These are phyloP conservation scores for Calonectria henricotiae DNA, from an alignment of 2,329 filamentous ascomycete species.

Conservation along the genomic window DNA sequence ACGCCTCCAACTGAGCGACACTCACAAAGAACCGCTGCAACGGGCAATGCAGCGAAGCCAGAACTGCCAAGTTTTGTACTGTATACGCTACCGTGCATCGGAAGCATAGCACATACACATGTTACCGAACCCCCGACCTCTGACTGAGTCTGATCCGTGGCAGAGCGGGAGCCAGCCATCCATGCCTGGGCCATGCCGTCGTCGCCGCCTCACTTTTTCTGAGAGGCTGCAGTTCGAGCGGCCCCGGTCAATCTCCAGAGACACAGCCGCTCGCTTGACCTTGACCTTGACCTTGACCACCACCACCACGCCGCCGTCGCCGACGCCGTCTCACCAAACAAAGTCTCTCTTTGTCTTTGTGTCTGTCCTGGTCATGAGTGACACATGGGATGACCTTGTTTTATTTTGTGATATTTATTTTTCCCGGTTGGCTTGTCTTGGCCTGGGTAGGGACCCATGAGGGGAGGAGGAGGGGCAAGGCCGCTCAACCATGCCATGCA, in stretches of 20 bases:
- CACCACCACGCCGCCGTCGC: conserved; percentile 22
- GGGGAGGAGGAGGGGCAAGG: not conserved
- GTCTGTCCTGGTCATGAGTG: not conserved
- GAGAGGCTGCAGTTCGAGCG: conserved; percentile 26
- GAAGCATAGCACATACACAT: not conserved
- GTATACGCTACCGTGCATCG: conserved; percentile 4
- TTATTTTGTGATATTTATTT: not conserved
- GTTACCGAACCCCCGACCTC: conserved; percentile 5
- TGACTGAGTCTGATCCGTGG: conserved; percentile 24
- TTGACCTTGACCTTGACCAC: conserved; percentile 17
- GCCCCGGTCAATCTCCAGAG: conserved; percentile 19
- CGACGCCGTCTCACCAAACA: conserved; percentile 37
- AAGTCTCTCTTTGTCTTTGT: conserved; percentile 8
- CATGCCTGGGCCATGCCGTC: conserved; percentile 26
- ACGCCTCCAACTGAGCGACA: not conserved
- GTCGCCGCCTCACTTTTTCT: conserved; percentile 45
- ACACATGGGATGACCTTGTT: conserved; percentile 15
- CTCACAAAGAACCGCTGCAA: not conserved
- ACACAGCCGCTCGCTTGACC: conserved; percentile 10
- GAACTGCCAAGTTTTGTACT: not conserved
- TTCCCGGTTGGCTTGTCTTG: conserved; percentile 3
- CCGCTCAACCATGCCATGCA: conserved; percentile 1
- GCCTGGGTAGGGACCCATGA: conserved; percentile 1
- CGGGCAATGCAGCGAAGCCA: not conserved
- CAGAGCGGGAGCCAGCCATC: conserved; percentile 39